Evolutionary conservation across 1,284 basidiomycete species (phyloP), one percentile per base, ranked within the genome.

Genomic region (Exsudoporus floridanus): DNA sequence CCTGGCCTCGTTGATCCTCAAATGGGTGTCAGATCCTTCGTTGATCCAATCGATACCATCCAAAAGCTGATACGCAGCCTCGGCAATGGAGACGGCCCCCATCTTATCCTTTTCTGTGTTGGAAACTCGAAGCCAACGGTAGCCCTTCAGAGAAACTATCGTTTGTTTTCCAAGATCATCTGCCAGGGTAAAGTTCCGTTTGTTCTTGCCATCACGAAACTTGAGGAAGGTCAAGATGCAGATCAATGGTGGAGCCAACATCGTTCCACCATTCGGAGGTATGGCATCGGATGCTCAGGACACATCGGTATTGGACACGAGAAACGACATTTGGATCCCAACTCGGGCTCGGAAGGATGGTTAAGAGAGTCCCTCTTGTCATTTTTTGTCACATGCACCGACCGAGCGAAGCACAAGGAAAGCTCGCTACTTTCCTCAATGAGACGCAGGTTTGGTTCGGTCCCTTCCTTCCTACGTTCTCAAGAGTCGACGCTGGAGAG

Each of bases 1-100:
- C 68, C 69, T 5, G 76, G 76, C n/a, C 70, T 76, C 13, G 60
- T 73, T 18, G 75, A 77, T 47, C 70, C 71, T 37, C 48, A 49
- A 23, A 44, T 65, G 64, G 33, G 60, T 14, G n/a, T 65, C 58
- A 12, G 61, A 49, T 8, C 57, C 56, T 55, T 63, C 57, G 16
- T 67, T 53, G 50, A 65, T 12, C 68, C 72, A 5, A 64, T 77
- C 39, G 62, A 64, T 12, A 50, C 64, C 43, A 68, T 68, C 33
- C 58, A 65, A 28, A 52, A 56, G 10, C 60, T 74, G 40, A 59
- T 77, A 42, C 60, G 44, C 21, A 58, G 42, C 16, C 61, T 77
- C 13, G 53, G 61, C 0, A 36, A 51, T 10, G 55, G 64, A 23
- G 63, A 55, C 4, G 70, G 73, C 2, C 58, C 74, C 2, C 64